Percentiles rank a stretch among this genome's conserved stretches.
These are phyloP conservation scores for Fraxinus platypoda DNA, from an alignment of 305 asterid genomes.

Conservation along the genomic window DNA sequence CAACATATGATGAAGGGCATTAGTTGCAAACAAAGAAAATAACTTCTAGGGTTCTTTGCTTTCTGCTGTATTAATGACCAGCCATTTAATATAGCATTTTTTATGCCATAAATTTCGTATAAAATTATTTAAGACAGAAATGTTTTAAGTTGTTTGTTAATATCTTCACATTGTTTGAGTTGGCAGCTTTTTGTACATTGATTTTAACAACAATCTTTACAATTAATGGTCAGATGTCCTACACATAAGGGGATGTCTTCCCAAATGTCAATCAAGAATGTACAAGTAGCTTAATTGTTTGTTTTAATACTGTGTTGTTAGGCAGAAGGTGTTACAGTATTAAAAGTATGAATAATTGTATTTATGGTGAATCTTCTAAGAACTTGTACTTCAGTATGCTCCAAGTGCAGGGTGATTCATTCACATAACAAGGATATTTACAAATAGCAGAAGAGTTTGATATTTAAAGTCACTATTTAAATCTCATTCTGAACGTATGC, in stretches of 20 bases:
- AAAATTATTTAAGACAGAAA: not conserved
- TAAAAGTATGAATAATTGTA: not conserved
- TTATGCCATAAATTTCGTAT: not conserved
- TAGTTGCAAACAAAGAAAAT: not conserved
- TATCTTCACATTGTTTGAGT: not conserved
- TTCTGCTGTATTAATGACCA: not conserved
- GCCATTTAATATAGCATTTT: not conserved
- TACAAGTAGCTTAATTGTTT: no score
- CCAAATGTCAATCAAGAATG: no score
- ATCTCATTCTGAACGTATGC: not conserved
- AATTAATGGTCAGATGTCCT: no score
- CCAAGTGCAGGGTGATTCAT: not conserved
- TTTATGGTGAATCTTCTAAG: not conserved
- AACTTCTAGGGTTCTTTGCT: not conserved
- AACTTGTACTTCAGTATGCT: not conserved
- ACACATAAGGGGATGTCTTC: no score
- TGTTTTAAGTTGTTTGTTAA: not conserved
- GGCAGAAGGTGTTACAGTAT: not conserved
- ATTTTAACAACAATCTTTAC: no score
- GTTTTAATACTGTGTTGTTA: not conserved
- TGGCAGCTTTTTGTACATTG: no score
- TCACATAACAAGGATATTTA: not conserved
- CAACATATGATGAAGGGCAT: not conserved
- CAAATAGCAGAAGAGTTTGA: not conserved
- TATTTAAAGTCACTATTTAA: not conserved